Evolutionary conservation across 768 basidiomycete genomes (phyloP).

Genomic region (Strobilomyces dryophilus): DNA sequence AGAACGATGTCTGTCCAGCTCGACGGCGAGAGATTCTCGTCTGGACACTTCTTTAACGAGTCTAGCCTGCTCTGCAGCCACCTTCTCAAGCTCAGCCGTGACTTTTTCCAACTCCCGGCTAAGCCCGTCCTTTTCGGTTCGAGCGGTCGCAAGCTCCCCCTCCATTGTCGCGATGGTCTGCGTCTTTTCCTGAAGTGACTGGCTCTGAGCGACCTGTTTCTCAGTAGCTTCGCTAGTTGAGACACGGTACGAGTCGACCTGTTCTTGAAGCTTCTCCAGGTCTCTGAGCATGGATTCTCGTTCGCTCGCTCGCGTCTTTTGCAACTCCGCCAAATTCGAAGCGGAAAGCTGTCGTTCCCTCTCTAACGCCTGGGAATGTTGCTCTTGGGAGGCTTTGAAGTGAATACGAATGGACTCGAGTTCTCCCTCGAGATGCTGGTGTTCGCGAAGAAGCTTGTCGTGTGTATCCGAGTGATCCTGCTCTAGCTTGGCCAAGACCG

Average conservation of each 20-base stretch:
- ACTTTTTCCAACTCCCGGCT: constrained; percentile 41
- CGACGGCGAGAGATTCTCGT: constrained; percentile 66
- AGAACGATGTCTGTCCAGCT: constrained; percentile 75
- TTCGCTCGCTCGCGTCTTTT: constrained; percentile 19
- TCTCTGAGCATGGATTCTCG: constrained; percentile 39
- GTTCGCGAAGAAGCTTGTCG: constrained; percentile 36
- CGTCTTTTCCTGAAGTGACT: constrained; percentile 48
- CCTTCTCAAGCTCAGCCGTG: constrained; percentile 55
- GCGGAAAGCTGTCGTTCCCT: constrained; percentile 27
- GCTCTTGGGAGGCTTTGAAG: constrained; percentile 25
- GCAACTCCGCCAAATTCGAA: constrained; percentile 15
- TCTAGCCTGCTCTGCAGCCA: constrained; percentile 54
- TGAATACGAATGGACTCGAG: constrained; percentile 53
- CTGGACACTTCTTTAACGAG: constrained; percentile 71
- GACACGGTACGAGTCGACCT: constrained; percentile 48
- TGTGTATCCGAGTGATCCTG: constrained; percentile 46
- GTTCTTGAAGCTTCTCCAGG: constrained; percentile 45
- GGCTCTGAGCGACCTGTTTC: constrained; percentile 42
- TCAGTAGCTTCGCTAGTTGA: constrained; percentile 39
- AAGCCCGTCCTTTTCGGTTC: constrained; percentile 42
- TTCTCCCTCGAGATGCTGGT: constrained; percentile 42
- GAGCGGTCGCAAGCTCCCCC: constrained; percentile 41
- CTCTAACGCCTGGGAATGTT: constrained; percentile 19
- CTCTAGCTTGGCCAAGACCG: constrained; percentile 47
- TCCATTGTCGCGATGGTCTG: constrained; percentile 44